Percentiles rank a stretch among this genome's conserved stretches.
Conservation (phyloP, 1,139 yeast genomes). For the Kluyveromyces marxianus region DNA sequence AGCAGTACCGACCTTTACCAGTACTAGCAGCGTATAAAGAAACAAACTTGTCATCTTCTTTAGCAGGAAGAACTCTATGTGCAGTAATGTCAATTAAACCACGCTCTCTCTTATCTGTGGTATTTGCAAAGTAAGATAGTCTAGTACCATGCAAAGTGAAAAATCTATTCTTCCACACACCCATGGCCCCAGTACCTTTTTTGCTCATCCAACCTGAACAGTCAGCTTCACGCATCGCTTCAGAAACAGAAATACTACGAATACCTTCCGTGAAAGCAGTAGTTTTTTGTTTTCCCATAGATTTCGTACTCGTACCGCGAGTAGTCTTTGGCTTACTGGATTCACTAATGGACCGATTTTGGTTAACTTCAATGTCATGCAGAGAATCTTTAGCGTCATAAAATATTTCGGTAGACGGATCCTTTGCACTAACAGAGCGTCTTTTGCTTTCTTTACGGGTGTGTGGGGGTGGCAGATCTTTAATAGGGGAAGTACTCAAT, state of each 20-base stretch:
- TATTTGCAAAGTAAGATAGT: conserved; percentile 75
- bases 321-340: conserved; percentile 26
- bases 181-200: conserved; percentile 75
- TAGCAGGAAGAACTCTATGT: conserved; percentile 77
- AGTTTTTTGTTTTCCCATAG: conserved; percentile 49
- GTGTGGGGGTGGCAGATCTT: conserved; percentile 1
- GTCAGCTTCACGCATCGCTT: conserved; percentile 68
- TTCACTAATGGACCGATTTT: conserved; percentile 28
- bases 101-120: conserved; percentile 74
- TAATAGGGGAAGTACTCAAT: conserved; percentile 4
- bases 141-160: conserved; percentile 91
- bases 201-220: conserved; percentile 95
- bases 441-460: conserved; percentile 14
- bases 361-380: conserved; percentile 12
- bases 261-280: conserved; percentile 95
- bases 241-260: conserved; percentile 63
- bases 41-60: conserved; percentile 66
- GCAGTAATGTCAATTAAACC: conserved; percentile 95
- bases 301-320: conserved; percentile 21
- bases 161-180: conserved; percentile 85
- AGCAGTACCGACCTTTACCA: conserved; percentile 87
- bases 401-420: conserved; percentile 12
- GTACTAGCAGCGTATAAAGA: conserved; percentile 88
- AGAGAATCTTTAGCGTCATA: conserved; percentile 11
- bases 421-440: conserved; percentile 28